Conservation (phyloP, 1,139 yeast genomes). For the Pichia sp. region DNA sequence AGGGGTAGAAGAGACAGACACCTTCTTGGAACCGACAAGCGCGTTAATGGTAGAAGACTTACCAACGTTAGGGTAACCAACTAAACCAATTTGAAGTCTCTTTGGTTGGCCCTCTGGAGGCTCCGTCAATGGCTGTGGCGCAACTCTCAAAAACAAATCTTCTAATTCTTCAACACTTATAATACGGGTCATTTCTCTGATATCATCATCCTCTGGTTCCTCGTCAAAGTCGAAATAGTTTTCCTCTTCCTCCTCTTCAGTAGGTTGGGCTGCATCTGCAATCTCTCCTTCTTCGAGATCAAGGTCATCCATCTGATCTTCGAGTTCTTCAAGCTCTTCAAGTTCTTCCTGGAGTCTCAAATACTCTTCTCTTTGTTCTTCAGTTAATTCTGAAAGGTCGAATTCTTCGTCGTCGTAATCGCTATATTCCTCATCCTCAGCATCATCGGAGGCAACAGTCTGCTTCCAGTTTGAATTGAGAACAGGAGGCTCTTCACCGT, state of each 20-base stretch:
- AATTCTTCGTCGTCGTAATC: constrained; percentile 12
- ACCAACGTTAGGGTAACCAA: constrained; percentile 96
- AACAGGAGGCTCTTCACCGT: constrained; percentile 44
- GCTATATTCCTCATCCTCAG: constrained; percentile 29
- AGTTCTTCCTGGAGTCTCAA: constrained; percentile 24
- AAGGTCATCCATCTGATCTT: constrained; percentile 21
- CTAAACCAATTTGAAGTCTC: constrained; percentile 83
- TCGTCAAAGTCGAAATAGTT: constrained; percentile 17
- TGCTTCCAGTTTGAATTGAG: constrained; percentile 37
- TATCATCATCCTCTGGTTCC: constrained; percentile 24
- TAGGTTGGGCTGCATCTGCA: constrained; percentile 17
- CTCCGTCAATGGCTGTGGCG: constrained; percentile 56
- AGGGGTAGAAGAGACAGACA: constrained; percentile 95
- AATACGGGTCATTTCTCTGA: constrained; percentile 53
- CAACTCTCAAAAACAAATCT: constrained; percentile 64
- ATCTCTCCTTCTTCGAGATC: constrained; percentile 15
- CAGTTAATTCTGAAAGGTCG: constrained; percentile 28
- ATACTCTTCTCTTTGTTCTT: constrained; percentile 27
- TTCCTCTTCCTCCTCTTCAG: constrained; percentile 8
- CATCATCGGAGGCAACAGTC: constrained; percentile 58
- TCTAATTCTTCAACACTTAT: constrained; percentile 82
- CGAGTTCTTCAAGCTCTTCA: constrained; percentile 19
- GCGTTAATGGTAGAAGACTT: constrained; percentile 96
- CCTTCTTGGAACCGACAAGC: constrained; percentile 90
- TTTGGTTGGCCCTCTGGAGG: constrained; percentile 49